Conservation (phyloP, 768 basidiomycete genomes). For the Cytidiella melzeri region DNA sequence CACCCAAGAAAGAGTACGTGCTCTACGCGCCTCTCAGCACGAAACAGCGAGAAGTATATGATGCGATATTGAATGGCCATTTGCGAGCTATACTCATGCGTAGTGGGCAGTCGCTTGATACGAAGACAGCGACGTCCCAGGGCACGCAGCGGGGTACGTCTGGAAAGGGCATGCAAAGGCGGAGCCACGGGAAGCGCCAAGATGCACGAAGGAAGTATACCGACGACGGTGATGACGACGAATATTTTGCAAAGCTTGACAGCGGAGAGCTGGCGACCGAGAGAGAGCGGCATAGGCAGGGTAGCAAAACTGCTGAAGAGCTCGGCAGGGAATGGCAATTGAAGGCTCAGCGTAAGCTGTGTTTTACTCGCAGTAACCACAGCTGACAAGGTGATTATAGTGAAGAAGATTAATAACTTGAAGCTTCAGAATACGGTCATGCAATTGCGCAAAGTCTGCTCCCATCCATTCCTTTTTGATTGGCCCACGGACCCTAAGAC, state of each 20-base stretch:
- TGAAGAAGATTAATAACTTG: slow-evolving; percentile 86
- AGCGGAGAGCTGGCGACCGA: slow-evolving; percentile 35
- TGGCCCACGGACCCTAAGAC: slow-evolving; percentile 68
- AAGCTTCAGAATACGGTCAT: slow-evolving; percentile 88
- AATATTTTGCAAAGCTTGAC: slow-evolving; percentile 60
- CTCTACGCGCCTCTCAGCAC: slow-evolving; percentile 85
- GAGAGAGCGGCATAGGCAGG: slow-evolving; percentile 23
- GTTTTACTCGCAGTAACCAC: background rate
- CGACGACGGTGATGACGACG: slow-evolving; percentile 56
- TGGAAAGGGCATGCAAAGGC: slow-evolving; percentile 23
- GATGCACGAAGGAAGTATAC: slow-evolving; percentile 39
- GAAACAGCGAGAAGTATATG: slow-evolving; percentile 80
- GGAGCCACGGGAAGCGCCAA: slow-evolving; percentile 25
- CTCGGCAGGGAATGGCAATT: slow-evolving; percentile 52
- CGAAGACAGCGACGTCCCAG: slow-evolving; percentile 31
- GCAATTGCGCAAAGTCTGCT: slow-evolving; percentile 96
- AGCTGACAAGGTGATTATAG: slow-evolving; percentile 31
- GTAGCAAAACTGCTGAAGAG: slow-evolving; percentile 43
- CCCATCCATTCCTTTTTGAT: slow-evolving; percentile 87
- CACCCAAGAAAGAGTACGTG: slow-evolving; percentile 92
- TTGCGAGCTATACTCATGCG: slow-evolving; percentile 51
- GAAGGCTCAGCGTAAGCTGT: slow-evolving; percentile 52
- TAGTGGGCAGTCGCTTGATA: slow-evolving; percentile 18
- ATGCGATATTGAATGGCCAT: slow-evolving; percentile 66
- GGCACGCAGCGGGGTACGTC: slow-evolving; percentile 17